phyloP scores from a whole-genome alignment of 306 rosid genomes.

The Castanospermum australe region DNA sequence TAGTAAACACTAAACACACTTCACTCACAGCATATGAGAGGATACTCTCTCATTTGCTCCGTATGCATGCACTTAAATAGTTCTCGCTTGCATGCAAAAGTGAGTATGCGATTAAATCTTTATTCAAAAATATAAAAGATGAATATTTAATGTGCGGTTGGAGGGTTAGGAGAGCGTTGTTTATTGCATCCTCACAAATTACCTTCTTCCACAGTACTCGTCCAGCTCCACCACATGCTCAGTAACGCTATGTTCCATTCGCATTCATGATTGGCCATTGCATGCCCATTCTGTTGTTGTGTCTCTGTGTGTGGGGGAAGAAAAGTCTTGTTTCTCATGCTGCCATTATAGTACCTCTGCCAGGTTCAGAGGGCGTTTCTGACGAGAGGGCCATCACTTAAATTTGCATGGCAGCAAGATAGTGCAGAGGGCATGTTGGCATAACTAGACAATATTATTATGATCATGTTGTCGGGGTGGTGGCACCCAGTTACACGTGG shows the following conservation, averaged over 20 bases:
- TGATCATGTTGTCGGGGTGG: neutral
- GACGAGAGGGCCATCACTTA: conserved; percentile 22
- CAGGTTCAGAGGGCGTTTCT: neutral
- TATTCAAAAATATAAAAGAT: neutral
- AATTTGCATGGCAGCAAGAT: neutral
- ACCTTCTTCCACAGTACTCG: neutral
- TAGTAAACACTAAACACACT: neutral
- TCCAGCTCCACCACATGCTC: conserved; percentile 31
- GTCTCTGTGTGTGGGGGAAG: neutral
- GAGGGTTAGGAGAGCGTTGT: conserved; percentile 27
- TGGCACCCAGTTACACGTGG: conserved; percentile 21
- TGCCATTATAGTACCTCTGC: neutral
- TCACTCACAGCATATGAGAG: neutral
- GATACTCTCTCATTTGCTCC: neutral
- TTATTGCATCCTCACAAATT: conserved; percentile 37
- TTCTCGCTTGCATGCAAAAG: neutral
- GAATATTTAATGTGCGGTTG: conserved; percentile 26
- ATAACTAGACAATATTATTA: neutral
- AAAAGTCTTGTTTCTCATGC: neutral
- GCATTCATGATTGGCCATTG: conserved; percentile 28
- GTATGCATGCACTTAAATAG: conserved; percentile 37
- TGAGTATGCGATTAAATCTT: neutral
- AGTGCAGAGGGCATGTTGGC: neutral
- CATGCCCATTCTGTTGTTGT: neutral
- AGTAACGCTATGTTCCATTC: conserved; percentile 27